Percentiles rank a stretch among this genome's conserved stretches.
Conservation (phyloP, 768 basidiomycete genomes). For the Nidularia sp. region DNA sequence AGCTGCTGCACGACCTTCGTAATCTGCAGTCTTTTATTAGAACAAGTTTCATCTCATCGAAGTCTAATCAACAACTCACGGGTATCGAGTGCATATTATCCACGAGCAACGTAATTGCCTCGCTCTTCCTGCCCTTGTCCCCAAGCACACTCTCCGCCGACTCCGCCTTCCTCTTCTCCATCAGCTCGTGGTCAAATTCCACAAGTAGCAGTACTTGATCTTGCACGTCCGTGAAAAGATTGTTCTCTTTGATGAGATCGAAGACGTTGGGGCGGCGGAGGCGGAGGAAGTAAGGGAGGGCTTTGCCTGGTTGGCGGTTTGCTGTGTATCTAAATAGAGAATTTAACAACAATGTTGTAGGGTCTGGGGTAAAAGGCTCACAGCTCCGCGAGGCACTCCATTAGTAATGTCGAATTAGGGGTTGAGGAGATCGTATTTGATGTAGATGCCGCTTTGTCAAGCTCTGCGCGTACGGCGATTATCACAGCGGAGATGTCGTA, state of each 20-base stretch:
- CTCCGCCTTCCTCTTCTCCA: constrained; percentile 48
- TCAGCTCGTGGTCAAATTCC: constrained; percentile 90
- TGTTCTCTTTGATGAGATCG: constrained; percentile 89
- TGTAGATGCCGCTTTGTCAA: constrained; percentile 59
- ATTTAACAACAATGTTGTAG: background rate
- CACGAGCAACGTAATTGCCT: constrained; percentile 83
- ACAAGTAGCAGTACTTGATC: constrained; percentile 91
- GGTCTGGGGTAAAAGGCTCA: constrained; percentile 27
- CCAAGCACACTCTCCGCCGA: too few species aligned
- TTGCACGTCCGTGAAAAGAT: constrained; percentile 91
- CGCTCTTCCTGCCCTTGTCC: constrained; percentile 38
- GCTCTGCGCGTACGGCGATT: constrained; percentile 79
- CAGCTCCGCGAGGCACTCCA: constrained; percentile 94
- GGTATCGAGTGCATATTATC: constrained; percentile 96
- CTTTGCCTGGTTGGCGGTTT: constrained; percentile 92
- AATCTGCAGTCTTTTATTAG: constrained; percentile 45
- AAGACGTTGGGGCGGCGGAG: constrained; percentile 88
- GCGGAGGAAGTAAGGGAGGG: constrained; percentile 84
- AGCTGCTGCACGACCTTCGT: constrained; percentile 87
- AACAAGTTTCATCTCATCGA: background rate
- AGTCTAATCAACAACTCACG: constrained; percentile 40
- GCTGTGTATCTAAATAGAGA: constrained; percentile 58
- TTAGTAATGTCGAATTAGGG: constrained; percentile 55
- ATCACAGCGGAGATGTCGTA: constrained; percentile 88
- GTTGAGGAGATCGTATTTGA: constrained; percentile 37